Percentiles rank a stretch among this genome's conserved stretches.
Conservation (phyloP, 2,329 filamentous ascomycete species). For the Colletotrichum echinochloae region DNA sequence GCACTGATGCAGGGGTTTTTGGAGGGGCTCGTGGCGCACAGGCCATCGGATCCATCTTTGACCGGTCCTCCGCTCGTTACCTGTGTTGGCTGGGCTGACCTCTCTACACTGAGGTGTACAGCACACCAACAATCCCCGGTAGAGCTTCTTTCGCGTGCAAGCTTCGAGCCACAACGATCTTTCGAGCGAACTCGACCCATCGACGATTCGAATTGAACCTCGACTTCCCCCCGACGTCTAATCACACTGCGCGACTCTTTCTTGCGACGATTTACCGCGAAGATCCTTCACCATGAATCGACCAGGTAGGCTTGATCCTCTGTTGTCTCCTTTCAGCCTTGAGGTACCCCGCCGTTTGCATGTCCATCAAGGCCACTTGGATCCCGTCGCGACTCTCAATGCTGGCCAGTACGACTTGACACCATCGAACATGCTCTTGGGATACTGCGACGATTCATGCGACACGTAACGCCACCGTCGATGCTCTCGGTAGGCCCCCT, state of each 20-base stretch:
- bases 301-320: slow-evolving; percentile 62
- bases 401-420: neutral
- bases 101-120: slow-evolving; percentile 24
- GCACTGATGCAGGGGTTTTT: slow-evolving; percentile 34
- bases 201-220: slow-evolving; percentile 35
- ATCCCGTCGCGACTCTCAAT: slow-evolving; percentile 21
- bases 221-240: slow-evolving; percentile 35
- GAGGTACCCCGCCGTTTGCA: slow-evolving; percentile 37
- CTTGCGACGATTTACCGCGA: slow-evolving; percentile 25
- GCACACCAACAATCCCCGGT: slow-evolving; percentile 36
- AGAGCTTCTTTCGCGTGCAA: slow-evolving; percentile 35
- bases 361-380: slow-evolving; percentile 30
- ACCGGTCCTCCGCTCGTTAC: slow-evolving; percentile 40
- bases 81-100: slow-evolving; percentile 33
- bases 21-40: slow-evolving; percentile 35
- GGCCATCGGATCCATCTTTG: slow-evolving; percentile 43
- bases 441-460: slow-evolving; percentile 6
- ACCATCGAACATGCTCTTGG: neutral
- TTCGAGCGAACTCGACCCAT: slow-evolving; percentile 37
- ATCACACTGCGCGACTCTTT: slow-evolving; percentile 35
- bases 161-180: slow-evolving; percentile 32
- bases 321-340: slow-evolving; percentile 40
- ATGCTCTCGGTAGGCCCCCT: slow-evolving; percentile 20
- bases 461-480: slow-evolving; percentile 10
- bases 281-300: slow-evolving; percentile 64